These are phyloP conservation scores for Fraxinus cuspidata DNA, from an alignment of 257 asterid genomes.

Conservation along the genomic window DNA sequence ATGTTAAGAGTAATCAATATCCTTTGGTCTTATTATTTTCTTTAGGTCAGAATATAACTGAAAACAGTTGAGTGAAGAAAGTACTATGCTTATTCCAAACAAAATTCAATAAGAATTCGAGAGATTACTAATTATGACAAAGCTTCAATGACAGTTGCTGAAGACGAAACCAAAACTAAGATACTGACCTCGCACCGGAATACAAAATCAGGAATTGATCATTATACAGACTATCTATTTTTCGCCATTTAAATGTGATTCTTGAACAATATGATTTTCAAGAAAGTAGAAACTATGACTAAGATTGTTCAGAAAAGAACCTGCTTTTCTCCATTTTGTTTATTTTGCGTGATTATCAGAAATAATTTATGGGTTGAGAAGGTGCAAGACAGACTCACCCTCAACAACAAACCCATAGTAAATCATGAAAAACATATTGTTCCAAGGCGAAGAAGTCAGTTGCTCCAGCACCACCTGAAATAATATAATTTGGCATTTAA, in stretches of 20 bases:
- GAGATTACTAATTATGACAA: not conserved
- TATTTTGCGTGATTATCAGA: not conserved
- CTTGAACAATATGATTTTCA: not conserved
- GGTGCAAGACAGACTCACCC: constrained; percentile 51
- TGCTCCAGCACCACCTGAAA: constrained; percentile 95
- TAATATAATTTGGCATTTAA: constrained; percentile 6
- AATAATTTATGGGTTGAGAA: constrained; percentile 2
- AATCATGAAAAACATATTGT: constrained; percentile 90
- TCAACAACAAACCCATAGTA: constrained; percentile 85
- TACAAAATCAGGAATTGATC: not conserved
- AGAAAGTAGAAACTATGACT: not conserved
- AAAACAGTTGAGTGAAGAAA: not conserved
- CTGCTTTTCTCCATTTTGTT: not conserved
- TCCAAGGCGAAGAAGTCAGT: constrained; percentile 83
- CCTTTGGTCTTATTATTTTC: not conserved
- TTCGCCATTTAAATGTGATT: not conserved
- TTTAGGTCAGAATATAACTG: not conserved
- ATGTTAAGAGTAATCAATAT: constrained; percentile 12
- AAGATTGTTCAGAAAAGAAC: not conserved
- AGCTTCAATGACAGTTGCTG: not conserved
- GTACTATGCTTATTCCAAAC: not conserved
- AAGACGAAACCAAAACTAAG: too few species aligned
- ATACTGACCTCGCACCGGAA: too few species aligned
- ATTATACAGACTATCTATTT: not conserved
- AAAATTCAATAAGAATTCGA: not conserved